phyloP scores from a whole-genome alignment of 345 rosid genomes.

The Xanthoceras sorbifolium region DNA sequence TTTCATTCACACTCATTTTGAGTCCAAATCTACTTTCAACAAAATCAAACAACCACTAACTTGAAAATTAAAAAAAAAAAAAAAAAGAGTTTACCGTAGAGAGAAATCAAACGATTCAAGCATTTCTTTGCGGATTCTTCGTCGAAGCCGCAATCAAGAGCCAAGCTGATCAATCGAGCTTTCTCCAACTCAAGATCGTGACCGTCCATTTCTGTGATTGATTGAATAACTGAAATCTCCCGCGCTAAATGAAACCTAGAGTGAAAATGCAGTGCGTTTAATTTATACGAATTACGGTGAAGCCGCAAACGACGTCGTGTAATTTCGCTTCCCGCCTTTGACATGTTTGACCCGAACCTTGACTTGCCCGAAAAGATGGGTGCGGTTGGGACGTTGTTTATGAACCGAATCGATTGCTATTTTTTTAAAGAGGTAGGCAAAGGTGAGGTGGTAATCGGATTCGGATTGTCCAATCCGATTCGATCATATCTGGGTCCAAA shows the following conservation, averaged over 20 bases:
- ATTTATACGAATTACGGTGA: neutral
- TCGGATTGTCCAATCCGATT: no score
- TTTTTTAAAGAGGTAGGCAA: no score
- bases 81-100: conserved; percentile 52
- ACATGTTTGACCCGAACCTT: neutral
- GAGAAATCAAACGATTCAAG: conserved; percentile 68
- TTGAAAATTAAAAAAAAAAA: neutral
- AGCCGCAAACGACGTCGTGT: neutral
- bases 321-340: conserved; percentile 1
- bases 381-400: neutral
- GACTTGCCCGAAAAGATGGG: neutral
- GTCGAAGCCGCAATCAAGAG: conserved; percentile 71
- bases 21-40: neutral
- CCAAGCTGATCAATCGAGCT: conserved; percentile 66
- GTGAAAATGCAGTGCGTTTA: neutral
- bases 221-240: conserved; percentile 3
- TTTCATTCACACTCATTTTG: neutral
- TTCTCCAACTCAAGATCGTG: conserved; percentile 63
- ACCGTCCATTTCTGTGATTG: conserved; percentile 29
- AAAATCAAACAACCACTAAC: neutral
- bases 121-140: conserved; percentile 58
- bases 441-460: no score
- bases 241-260: conserved; percentile 26
- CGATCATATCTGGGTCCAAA: no score
- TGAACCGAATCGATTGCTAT: no score